phyloP scores from a whole-genome alignment of 2,329 filamentous ascomycete genomes.

The Ceratocystis eucalypticola region DNA sequence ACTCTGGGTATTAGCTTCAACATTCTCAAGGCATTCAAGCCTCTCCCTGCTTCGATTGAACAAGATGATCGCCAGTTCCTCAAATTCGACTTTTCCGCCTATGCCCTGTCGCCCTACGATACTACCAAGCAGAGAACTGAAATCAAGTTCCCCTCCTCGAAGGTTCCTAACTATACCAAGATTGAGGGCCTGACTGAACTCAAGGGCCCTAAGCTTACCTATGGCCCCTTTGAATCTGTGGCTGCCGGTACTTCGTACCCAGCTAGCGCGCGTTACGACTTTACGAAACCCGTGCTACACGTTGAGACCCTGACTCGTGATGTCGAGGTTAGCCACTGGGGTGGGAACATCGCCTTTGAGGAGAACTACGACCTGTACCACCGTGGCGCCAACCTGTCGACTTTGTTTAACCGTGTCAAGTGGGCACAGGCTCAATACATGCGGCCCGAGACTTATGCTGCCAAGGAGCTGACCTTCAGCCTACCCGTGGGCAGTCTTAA shows the following conservation, averaged over 20 bases:
- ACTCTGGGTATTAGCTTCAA: conserved; percentile 82
- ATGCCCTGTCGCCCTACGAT: conserved; percentile 67
- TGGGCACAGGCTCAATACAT: conserved; percentile 63
- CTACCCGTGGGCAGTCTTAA: conserved; percentile 68
- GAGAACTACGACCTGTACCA: conserved; percentile 84
- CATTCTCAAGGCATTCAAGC: conserved; percentile 61
- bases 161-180: conserved; percentile 74
- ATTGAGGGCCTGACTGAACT: conserved; percentile 61
- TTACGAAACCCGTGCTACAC: conserved; percentile 80
- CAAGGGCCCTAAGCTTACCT: conserved; percentile 73
- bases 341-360: conserved; percentile 88
- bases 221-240: conserved; percentile 75
- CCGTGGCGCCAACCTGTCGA: conserved; percentile 63
- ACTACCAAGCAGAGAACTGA: conserved; percentile 95
- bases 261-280: conserved; percentile 79
- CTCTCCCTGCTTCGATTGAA: conserved; percentile 68
- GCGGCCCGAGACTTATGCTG: conserved; percentile 60
- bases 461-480: conserved; percentile 71
- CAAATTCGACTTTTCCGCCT: conserved; percentile 72
- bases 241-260: conserved; percentile 62
- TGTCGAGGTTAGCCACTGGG: conserved; percentile 94
- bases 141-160: conserved; percentile 67
- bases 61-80: conserved; percentile 83
- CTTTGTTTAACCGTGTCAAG: conserved; percentile 61
- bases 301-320: conserved; percentile 72